Percentiles rank a stretch among this genome's conserved stretches.
phyloP scores from a whole-genome alignment of 2,329 filamentous ascomycete species.

The Lasiodiplodia citricola region DNA sequence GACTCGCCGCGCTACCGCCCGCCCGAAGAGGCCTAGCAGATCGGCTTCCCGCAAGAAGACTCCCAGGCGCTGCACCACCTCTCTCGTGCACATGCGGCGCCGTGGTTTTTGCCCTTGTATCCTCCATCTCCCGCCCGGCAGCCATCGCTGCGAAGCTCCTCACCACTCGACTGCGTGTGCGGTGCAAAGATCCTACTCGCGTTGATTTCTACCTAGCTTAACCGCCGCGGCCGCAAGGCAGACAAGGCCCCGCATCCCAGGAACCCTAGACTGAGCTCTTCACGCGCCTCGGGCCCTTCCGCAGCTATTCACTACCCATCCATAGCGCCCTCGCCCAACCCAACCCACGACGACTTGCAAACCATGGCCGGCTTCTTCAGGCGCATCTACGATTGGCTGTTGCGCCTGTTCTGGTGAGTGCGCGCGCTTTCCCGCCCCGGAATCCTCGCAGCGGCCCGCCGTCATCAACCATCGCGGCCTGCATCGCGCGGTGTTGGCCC shows the following conservation, averaged over 20 bases:
- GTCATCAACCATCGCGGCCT: slow-evolving; percentile 9
- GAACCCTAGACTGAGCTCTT: slow-evolving; percentile 25
- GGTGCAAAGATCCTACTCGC: background rate
- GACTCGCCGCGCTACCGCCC: slow-evolving; percentile 1
- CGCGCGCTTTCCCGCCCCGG: slow-evolving; percentile 26
- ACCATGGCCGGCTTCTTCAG: slow-evolving; percentile 89
- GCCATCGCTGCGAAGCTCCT: slow-evolving; percentile 15
- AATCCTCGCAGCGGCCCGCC: slow-evolving; percentile 27
- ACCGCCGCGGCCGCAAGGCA: slow-evolving; percentile 20
- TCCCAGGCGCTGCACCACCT: slow-evolving; percentile 23
- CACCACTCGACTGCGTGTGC: slow-evolving; percentile 17
- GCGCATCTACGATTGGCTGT: slow-evolving; percentile 96
- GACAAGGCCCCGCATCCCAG: slow-evolving; percentile 25
- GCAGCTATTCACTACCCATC: slow-evolving; percentile 22
- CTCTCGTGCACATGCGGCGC: slow-evolving; percentile 25
- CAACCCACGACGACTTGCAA: background rate
- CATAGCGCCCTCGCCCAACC: background rate
- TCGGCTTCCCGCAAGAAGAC: slow-evolving; percentile 23
- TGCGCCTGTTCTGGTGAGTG: slow-evolving; percentile 93
- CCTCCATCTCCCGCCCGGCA: slow-evolving; percentile 21
- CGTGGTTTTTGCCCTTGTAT: slow-evolving; percentile 23
- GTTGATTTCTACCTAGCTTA: slow-evolving; percentile 18
- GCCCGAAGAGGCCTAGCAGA: slow-evolving; percentile 17
- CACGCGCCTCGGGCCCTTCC: slow-evolving; percentile 24
- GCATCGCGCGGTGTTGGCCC: slow-evolving; percentile 3